Percentiles rank a stretch among this genome's conserved stretches.
phyloP scores from a whole-genome alignment of 208 protist genomes.

The Acanthamoeba polyphaga region DNA sequence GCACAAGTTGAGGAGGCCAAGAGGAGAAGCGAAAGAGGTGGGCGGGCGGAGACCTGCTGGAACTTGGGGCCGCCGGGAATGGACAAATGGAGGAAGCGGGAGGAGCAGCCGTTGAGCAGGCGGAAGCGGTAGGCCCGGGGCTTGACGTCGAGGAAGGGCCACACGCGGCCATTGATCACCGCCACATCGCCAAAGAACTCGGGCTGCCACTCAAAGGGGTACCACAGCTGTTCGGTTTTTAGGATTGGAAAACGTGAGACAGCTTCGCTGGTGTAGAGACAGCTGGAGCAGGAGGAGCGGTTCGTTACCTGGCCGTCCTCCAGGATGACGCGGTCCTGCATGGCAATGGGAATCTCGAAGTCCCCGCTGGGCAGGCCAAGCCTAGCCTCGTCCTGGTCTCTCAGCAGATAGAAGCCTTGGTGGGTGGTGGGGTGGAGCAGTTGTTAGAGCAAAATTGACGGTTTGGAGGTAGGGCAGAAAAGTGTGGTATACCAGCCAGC shows the following conservation, averaged over 20 bases:
- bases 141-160: background rate
- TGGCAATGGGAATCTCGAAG: constrained; percentile 37
- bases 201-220: constrained; percentile 8
- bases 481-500: background rate
- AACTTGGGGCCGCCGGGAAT: constrained; percentile 14
- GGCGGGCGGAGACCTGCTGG: background rate
- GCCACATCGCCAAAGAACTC: constrained; percentile 21
- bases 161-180: constrained; percentile 14
- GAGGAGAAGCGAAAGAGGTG: background rate
- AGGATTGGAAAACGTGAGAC: background rate
- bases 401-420: constrained; percentile 59
- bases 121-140: constrained; percentile 19
- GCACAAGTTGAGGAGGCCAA: background rate
- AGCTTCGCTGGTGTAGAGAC: background rate
- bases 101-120: constrained; percentile 36
- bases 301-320: background rate
- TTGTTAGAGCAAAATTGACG: background rate
- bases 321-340: constrained; percentile 11
- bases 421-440: background rate
- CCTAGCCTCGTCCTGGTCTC: background rate
- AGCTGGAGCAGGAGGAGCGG: background rate
- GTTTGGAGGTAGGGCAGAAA: background rate
- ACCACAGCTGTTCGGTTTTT: background rate
- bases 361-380: constrained; percentile 12
- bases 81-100: background rate